Evolutionary conservation across 2,329 filamentous ascomycete genomes (phyloP).

Genomic region (Neopestalotiopsis sp.): DNA sequence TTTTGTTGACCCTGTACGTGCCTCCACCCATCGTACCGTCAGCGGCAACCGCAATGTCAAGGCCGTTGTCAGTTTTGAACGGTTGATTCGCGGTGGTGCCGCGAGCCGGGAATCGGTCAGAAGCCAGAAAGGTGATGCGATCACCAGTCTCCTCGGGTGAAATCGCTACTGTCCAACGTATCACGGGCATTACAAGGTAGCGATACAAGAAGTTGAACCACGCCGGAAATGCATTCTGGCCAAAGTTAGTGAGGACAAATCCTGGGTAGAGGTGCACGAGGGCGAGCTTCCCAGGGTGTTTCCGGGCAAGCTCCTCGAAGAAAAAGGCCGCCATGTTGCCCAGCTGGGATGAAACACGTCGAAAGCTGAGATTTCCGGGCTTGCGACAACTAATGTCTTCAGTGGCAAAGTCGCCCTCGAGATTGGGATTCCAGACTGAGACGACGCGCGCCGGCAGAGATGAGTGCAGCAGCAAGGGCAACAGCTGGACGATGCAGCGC

Average conservation of each 20-base stretch:
- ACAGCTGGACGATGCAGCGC: slow-evolving; percentile 32
- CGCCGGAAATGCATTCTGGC: not conserved
- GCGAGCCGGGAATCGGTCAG: slow-evolving; percentile 5
- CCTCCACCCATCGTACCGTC: slow-evolving; percentile 9
- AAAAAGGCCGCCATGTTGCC: slow-evolving; percentile 16
- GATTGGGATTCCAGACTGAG: slow-evolving; percentile 11
- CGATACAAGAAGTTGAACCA: slow-evolving; percentile 16
- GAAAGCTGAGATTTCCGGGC: not conserved
- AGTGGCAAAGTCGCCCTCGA: slow-evolving; percentile 11
- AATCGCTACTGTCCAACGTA: not conserved
- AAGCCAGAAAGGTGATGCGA: slow-evolving; percentile 10
- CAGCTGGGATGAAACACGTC: slow-evolving; percentile 14
- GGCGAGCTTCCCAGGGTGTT: slow-evolving; percentile 3
- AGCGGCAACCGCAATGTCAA: slow-evolving; percentile 2
- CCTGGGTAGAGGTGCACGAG: slow-evolving; percentile 18
- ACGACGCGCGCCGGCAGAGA: slow-evolving; percentile 4
- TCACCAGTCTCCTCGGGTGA: slow-evolving; percentile 8
- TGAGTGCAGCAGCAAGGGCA: slow-evolving; percentile 30
- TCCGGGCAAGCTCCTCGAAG: slow-evolving; percentile 8
- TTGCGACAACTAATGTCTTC: slow-evolving; percentile 15
- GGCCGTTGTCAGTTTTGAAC: not conserved
- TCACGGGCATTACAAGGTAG: slow-evolving; percentile 6
- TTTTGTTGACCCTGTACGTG: slow-evolving; percentile 4
- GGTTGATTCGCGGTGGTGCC: not conserved
- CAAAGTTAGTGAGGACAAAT: slow-evolving; percentile 6